Percentiles rank a stretch among this genome's conserved stretches.
phyloP scores from a whole-genome alignment of 352 stramenopile species.

The Phytopythium helicoides region DNA sequence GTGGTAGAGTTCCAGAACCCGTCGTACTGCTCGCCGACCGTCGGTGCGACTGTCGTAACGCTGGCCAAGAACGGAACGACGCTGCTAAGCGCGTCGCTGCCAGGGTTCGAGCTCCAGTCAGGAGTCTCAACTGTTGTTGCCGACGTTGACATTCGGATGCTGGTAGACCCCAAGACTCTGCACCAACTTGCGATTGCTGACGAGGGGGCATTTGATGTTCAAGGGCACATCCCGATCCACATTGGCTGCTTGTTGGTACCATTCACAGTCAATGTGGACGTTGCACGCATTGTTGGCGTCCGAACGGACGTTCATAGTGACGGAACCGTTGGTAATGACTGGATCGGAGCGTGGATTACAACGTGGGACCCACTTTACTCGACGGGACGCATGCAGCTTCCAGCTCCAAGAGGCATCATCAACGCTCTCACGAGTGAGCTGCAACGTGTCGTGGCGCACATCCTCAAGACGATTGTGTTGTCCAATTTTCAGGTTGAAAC shows the following conservation, averaged over 20 bases:
- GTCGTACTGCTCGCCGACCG: conserved; percentile 65
- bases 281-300: conserved; percentile 35
- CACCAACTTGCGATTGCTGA: conserved; percentile 54
- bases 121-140: conserved; percentile 50
- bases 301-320: neutral
- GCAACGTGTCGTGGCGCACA: conserved; percentile 49
- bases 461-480: conserved; percentile 74
- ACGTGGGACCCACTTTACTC: neutral
- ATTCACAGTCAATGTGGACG: conserved; percentile 64
- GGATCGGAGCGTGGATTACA: conserved; percentile 1
- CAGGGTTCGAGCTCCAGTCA: conserved; percentile 50
- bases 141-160: conserved; percentile 40
- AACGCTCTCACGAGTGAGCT: conserved; percentile 48
- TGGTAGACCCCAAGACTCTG: conserved; percentile 40
- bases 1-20: conserved; percentile 69
- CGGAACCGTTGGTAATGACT: neutral
- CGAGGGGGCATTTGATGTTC: conserved; percentile 36
- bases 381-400: neutral
- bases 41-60: conserved; percentile 53
- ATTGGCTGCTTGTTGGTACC: conserved; percentile 72
- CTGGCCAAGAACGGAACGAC: conserved; percentile 52
- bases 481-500: conserved; percentile 67
- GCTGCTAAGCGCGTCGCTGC: conserved; percentile 46
- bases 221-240: conserved; percentile 44
- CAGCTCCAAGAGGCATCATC: conserved; percentile 13